Conservation (phyloP, 1,284 basidiomycete genomes). For the Leccinum variabile region DNA sequence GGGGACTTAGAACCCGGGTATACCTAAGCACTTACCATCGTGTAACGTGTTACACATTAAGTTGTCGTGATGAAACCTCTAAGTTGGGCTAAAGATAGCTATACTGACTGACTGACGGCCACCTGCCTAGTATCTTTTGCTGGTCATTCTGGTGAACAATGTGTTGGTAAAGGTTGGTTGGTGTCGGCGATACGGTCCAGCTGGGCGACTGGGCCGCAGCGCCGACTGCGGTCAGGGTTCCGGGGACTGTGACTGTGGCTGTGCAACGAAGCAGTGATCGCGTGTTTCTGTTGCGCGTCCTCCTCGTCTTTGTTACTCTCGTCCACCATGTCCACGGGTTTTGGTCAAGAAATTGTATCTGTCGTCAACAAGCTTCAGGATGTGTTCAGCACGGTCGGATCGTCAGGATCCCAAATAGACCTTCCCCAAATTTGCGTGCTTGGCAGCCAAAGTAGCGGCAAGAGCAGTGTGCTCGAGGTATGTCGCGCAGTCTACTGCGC, state of each 20-base stretch:
- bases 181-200: not conserved
- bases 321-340: constrained; percentile 55
- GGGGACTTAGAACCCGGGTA: not conserved
- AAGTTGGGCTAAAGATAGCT: not conserved
- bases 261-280: constrained; percentile 25
- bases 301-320: constrained; percentile 19
- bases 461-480: constrained; percentile 86
- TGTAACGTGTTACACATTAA: too few relatives aligned
- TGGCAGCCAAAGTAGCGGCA: constrained; percentile 84
- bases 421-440: constrained; percentile 85
- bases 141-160: not conserved
- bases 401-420: constrained; percentile 74
- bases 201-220: not conserved
- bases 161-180: not conserved
- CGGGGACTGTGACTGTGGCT: constrained; percentile 22
- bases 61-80: too few relatives aligned
- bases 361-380: constrained; percentile 85
- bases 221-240: not conserved
- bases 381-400: constrained; percentile 81
- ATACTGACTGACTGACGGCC: not conserved
- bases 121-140: not conserved
- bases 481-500: constrained; percentile 21
- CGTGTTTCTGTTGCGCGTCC: constrained; percentile 26
- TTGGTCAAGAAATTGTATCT: constrained; percentile 75
- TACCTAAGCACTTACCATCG: too few relatives aligned